A percentile compares a stretch with the other conserved stretches of the same genome.
Evolutionary conservation across 108 stramenopile species (phyloP).

Genomic region (Cyclostephanos tholiformis): DNA sequence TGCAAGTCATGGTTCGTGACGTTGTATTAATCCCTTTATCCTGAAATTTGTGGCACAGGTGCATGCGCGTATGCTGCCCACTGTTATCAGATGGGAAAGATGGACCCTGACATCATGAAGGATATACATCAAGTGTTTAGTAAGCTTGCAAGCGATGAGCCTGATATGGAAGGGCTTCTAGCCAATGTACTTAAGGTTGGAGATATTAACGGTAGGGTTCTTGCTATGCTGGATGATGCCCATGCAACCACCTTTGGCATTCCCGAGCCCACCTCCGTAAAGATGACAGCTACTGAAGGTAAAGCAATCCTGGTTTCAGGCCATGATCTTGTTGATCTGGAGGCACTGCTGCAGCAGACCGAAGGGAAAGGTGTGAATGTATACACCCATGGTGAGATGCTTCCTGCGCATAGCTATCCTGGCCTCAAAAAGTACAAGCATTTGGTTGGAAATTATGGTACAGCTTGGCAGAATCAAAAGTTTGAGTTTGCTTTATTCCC

Average conservation of each 20-base stretch:
- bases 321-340: constrained; percentile 73
- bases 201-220: constrained; percentile 60
- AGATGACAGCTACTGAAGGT: constrained; percentile 67
- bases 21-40: not conserved
- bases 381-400: constrained; percentile 89
- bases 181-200: constrained; percentile 65
- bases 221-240: constrained; percentile 67
- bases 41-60: constrained; percentile 4
- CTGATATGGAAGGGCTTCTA: constrained; percentile 72
- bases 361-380: constrained; percentile 86
- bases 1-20: not conserved
- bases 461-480: constrained; percentile 88
- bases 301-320: constrained; percentile 82
- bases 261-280: constrained; percentile 69
- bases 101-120: constrained; percentile 59
- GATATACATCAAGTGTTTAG: constrained; percentile 67
- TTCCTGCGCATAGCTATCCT: constrained; percentile 86
- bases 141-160: constrained; percentile 59
- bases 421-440: constrained; percentile 73
- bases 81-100: constrained; percentile 57
- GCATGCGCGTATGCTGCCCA: constrained; percentile 79
- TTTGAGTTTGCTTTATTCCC: constrained; percentile 78
- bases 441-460: constrained; percentile 80
- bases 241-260: constrained; percentile 65
- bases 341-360: constrained; percentile 74